phyloP scores from a whole-genome alignment of 306 rosid species.

The Sicyos baderoa region DNA sequence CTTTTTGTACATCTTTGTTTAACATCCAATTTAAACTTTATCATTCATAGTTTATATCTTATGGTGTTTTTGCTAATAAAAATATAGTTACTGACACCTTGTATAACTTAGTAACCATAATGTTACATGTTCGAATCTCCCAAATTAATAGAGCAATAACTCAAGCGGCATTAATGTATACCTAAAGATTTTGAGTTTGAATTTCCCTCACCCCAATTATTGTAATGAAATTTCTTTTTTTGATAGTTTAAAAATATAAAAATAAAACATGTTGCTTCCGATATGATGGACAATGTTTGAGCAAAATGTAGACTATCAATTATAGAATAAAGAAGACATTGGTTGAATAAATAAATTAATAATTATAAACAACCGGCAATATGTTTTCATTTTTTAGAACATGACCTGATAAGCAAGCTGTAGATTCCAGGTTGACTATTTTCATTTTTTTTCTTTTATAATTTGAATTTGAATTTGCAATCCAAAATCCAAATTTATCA shows the following conservation, averaged over 20 bases:
- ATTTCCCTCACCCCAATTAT: too few species aligned
- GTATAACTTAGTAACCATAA: too few species aligned
- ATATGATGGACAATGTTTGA: not conserved
- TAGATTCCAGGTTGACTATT: constrained; percentile 11
- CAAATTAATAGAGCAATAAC: too few species aligned
- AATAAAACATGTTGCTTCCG: constrained; percentile 7
- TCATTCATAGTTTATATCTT: too few species aligned
- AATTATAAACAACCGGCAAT: constrained; percentile 1
- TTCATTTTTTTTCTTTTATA: not conserved
- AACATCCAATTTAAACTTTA: too few species aligned
- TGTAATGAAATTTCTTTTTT: too few species aligned
- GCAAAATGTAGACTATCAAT: not conserved
- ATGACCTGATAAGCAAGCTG: constrained; percentile 9
- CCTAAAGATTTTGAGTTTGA: too few species aligned
- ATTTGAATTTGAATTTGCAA: not conserved
- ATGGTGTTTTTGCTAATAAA: too few species aligned
- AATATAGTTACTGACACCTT: too few species aligned
- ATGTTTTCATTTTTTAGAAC: constrained; percentile 4
- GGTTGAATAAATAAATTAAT: not conserved
- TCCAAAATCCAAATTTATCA: not conserved
- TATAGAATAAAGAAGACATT: not conserved
- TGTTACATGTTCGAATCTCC: too few species aligned
- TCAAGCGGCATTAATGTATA: too few species aligned
- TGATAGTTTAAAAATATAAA: not conserved
- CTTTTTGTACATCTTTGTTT: too few species aligned